Evolutionary conservation across 257 asterid species (phyloP), one percentile per base, ranked within the genome.

Genomic region (Prunella vulgaris): DNA sequence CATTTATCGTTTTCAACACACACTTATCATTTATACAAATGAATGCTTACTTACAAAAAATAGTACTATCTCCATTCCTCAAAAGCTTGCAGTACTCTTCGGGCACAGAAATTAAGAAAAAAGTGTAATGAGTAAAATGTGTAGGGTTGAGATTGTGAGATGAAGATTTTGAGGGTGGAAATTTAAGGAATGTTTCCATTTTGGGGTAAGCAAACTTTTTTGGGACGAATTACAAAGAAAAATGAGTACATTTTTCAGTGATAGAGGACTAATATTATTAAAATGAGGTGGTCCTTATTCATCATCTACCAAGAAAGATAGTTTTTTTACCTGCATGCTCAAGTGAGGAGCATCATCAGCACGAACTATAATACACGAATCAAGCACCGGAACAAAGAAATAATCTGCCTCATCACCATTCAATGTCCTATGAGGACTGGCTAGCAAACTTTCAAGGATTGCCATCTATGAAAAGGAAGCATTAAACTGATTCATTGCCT

Each of bases 271-370:
- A 56, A 5, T 12, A 3, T 14, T 25, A 10, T 25, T 24, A 4
- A 38, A 10, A 21, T 21, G 18, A 24, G 32, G 32, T 56, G 42
- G 42, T 10, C 21, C 13, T 13, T 57, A 28, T 24, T 27, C 64
- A 13, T 24, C 30, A 25, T 18, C 33, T 13, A 57, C 42, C 46
- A 46, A 65, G 44, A 48, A 51, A 22, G 65, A 52, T 46, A 28
- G 38, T 30, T 42, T 49, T 21, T 56, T 53, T 84, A 90, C 99
- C 96, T 75, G 54, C 95, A 94, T 76, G 82, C 68, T 87, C 37
- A 90, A 72, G 85, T 94, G 95, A 66, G 99, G 99, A 44, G 99
- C 93, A 85, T 94, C 96, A 78, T 87, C 97, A 68, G 97, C 99
- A 65, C 99, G 94, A 69, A 84, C 81, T 60, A 94, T 90, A 70